Percentiles rank a stretch among this genome's conserved stretches.
Conservation (phyloP, 805 yeast genomes). For the Metschnikowia gelsemii region DNA sequence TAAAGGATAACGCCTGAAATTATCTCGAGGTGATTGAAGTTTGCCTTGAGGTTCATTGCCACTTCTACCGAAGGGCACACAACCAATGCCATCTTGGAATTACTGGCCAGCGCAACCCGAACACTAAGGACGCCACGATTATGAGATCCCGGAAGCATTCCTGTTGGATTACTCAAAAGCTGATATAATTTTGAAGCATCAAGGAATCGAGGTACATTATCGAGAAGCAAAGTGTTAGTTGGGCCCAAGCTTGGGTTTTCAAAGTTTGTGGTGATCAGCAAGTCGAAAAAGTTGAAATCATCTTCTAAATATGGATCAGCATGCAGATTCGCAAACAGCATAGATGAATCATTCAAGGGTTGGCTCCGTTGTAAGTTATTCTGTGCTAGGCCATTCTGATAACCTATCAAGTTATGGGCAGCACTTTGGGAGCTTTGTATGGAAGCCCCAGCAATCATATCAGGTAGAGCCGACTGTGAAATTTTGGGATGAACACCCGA, state of each 20-base stretch:
- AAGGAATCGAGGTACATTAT: constrained; percentile 75
- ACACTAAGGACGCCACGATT: constrained; percentile 67
- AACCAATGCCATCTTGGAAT: constrained; percentile 45
- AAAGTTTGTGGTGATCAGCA: constrained; percentile 67
- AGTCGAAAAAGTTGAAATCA: constrained; percentile 56
- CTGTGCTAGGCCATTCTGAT: neutral
- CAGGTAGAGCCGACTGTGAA: constrained; percentile 5
- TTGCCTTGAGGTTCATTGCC: constrained; percentile 77
- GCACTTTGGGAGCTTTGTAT: constrained; percentile 4
- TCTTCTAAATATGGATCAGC: constrained; percentile 41
- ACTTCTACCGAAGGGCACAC: constrained; percentile 71
- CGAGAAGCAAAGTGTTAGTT: constrained; percentile 71
- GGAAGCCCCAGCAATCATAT: neutral
- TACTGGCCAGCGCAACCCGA: constrained; percentile 23
- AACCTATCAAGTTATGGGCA: constrained; percentile 1
- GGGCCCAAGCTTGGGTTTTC: constrained; percentile 73
- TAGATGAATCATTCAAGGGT: constrained; percentile 5
- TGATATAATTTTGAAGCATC: constrained; percentile 43
- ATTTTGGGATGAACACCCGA: constrained; percentile 29
- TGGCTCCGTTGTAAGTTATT: neutral
- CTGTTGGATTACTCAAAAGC: constrained; percentile 32
- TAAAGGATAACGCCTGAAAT: constrained; percentile 73
- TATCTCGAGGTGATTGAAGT: constrained; percentile 78
- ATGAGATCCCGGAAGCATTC: constrained; percentile 47
- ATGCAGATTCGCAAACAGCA: constrained; percentile 1